phyloP scores from a whole-genome alignment of 176 grass and related monocot genomes.

The Oryza brachyantha region DNA sequence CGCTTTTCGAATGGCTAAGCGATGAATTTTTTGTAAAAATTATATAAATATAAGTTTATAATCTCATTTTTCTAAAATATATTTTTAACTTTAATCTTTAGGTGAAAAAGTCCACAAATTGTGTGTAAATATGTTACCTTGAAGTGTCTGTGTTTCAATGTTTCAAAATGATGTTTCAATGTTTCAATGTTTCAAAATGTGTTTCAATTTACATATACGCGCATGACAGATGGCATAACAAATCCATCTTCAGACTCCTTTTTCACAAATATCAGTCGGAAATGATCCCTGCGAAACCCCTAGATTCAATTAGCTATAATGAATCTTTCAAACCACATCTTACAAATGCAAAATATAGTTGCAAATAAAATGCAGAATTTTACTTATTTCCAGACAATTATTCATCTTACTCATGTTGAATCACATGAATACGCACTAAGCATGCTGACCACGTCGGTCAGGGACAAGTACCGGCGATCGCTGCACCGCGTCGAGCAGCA shows the following conservation, averaged over 20 bases:
- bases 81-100: too few species aligned
- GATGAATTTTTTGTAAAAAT: too few species aligned
- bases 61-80: too few species aligned
- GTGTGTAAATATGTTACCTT: too few species aligned
- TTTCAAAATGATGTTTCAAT: not conserved
- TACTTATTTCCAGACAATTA: too few species aligned
- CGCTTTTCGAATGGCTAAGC: too few species aligned
- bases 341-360: not conserved
- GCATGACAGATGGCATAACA: not conserved
- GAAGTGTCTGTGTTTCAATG: not conserved
- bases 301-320: not conserved
- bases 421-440: not conserved
- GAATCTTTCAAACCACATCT: not conserved
- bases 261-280: too few species aligned
- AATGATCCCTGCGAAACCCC: not conserved
- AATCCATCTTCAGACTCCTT: not conserved
- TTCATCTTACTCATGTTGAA: too few species aligned
- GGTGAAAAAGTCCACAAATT: too few species aligned
- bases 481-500: conserved; percentile 38
- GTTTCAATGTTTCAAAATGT: too few species aligned
- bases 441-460: not conserved
- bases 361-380: too few species aligned
- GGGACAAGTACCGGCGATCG: conserved; percentile 17
- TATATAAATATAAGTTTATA: too few species aligned
- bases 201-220: not conserved